These are phyloP conservation scores for Zygosaccharomyces sapae DNA, from an alignment of 1,139 yeast genomes.

Conservation along the genomic window DNA sequence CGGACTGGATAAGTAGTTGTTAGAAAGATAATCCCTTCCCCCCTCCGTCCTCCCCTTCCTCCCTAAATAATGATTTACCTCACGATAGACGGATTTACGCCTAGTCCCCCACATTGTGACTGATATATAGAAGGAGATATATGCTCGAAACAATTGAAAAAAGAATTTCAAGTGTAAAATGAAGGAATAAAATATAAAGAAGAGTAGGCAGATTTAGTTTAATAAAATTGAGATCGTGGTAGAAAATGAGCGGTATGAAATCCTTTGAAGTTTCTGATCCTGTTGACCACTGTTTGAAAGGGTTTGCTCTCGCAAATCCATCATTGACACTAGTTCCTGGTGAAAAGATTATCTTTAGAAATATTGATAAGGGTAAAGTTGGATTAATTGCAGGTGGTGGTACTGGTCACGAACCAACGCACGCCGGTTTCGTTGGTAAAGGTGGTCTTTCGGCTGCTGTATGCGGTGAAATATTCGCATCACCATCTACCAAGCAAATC, in stretches of 20 bases:
- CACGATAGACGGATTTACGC: not conserved
- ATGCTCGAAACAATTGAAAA: no score
- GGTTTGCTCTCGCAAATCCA: conserved; percentile 68
- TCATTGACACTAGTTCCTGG: conserved; percentile 55
- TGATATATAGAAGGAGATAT: not conserved
- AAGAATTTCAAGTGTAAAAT: no score
- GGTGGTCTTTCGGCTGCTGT: conserved; percentile 85
- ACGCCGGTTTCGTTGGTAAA: conserved; percentile 84
- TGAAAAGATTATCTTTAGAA: conserved; percentile 62
- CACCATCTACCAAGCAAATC: conserved; percentile 87
- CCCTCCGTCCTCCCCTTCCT: no score
- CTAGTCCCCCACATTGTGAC: not conserved
- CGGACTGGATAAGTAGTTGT: not conserved
- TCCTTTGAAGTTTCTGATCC: conserved; percentile 50
- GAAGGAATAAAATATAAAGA: not conserved
- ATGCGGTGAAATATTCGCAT: conserved; percentile 83
- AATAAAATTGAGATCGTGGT: not conserved
- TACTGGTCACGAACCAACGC: conserved; percentile 92
- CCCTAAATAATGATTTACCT: not conserved
- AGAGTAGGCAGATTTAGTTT: not conserved
- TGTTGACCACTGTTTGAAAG: conserved; percentile 62
- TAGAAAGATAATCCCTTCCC: not conserved
- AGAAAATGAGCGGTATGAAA: conserved; percentile 19
- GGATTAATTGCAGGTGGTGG: conserved; percentile 89
- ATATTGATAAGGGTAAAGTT: conserved; percentile 46